A percentile compares a stretch with the other conserved stretches of the same genome.
Conservation (phyloP, 495 filamentous ascomycete species). For the Penicillium turbatum region DNA sequence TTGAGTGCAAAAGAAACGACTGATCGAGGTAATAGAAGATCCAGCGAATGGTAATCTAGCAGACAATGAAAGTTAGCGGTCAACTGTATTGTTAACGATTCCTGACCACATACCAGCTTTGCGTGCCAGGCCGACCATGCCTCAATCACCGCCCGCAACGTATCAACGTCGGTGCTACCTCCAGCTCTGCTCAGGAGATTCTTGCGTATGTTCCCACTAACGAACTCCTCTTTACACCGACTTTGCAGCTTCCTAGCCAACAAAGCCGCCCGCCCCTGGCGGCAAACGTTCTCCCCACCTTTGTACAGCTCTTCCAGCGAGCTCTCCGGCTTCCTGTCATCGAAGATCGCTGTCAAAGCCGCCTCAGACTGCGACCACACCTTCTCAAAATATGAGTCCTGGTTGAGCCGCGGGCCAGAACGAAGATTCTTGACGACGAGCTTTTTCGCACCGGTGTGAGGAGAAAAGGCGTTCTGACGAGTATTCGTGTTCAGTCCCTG, state of each 20-base stretch:
- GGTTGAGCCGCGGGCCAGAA: slow-evolving; percentile 50
- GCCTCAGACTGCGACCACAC: slow-evolving; percentile 66
- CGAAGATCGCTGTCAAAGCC: slow-evolving; percentile 70
- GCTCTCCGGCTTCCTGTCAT: slow-evolving; percentile 51
- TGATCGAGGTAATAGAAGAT: slow-evolving; percentile 93
- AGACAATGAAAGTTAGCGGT: slow-evolving; percentile 8
- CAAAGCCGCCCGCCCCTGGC: slow-evolving; percentile 62
- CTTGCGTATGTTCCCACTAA: slow-evolving; percentile 53
- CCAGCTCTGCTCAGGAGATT: slow-evolving; percentile 48
- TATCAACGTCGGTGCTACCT: slow-evolving; percentile 52
- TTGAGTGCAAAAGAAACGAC: slow-evolving; percentile 72
- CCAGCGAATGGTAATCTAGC: slow-evolving; percentile 66
- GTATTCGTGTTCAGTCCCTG: slow-evolving; percentile 24
- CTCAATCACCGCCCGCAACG: slow-evolving; percentile 58
- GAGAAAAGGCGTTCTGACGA: slow-evolving; percentile 40
- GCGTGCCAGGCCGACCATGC: slow-evolving; percentile 76
- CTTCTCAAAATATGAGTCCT: slow-evolving; percentile 67
- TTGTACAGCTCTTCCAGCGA: slow-evolving; percentile 86
- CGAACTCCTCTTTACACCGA: slow-evolving; percentile 56
- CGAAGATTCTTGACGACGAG: slow-evolving; percentile 85
- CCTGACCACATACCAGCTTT: slow-evolving; percentile 56
- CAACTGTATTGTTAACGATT: background rate
- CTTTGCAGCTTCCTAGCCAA: slow-evolving; percentile 58
- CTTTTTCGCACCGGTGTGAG: slow-evolving; percentile 64
- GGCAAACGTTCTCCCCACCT: slow-evolving; percentile 84